These are phyloP conservation scores for Ogataea nakhonphanomensis DNA, from an alignment of 805 yeast species.

Conservation along the genomic window DNA sequence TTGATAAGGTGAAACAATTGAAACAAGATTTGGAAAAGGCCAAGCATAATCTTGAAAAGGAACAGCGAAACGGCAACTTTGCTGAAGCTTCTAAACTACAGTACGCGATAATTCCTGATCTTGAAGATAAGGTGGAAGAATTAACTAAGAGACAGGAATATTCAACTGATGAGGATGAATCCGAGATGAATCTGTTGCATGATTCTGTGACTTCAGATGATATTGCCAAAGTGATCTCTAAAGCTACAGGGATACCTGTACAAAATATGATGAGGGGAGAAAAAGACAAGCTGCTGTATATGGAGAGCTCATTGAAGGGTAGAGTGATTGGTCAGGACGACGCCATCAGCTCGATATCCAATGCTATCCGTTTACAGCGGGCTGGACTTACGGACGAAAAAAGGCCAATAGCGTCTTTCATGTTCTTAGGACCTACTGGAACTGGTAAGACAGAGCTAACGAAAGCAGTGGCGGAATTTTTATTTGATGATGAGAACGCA, in stretches of 20 bases:
- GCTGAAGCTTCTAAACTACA: constrained; percentile 86
- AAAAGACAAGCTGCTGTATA: constrained; percentile 80
- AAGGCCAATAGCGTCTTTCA: constrained; percentile 93
- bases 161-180: constrained; percentile 32
- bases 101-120: constrained; percentile 79
- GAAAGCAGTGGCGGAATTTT: constrained; percentile 84
- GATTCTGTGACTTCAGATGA: constrained; percentile 94
- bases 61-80: constrained; percentile 81
- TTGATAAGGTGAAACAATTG: constrained; percentile 74
- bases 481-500: constrained; percentile 84
- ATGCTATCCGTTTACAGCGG: constrained; percentile 92
- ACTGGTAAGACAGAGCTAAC: constrained; percentile 97
- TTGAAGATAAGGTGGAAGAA: constrained; percentile 59
- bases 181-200: constrained; percentile 51
- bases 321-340: constrained; percentile 95
- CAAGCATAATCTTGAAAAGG: constrained; percentile 73
- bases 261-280: constrained; percentile 91
- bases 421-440: constrained; percentile 98
- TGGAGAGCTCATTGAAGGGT: constrained; percentile 75
- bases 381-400: constrained; percentile 95
- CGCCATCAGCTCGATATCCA: constrained; percentile 84
- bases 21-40: constrained; percentile 84
- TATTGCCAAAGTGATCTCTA: constrained; percentile 85
- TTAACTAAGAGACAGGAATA: constrained; percentile 32
- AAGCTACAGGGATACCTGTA: constrained; percentile 95